Conservation (phyloP, 805 yeast genomes). For the Cyberlindnera japonica region DNA sequence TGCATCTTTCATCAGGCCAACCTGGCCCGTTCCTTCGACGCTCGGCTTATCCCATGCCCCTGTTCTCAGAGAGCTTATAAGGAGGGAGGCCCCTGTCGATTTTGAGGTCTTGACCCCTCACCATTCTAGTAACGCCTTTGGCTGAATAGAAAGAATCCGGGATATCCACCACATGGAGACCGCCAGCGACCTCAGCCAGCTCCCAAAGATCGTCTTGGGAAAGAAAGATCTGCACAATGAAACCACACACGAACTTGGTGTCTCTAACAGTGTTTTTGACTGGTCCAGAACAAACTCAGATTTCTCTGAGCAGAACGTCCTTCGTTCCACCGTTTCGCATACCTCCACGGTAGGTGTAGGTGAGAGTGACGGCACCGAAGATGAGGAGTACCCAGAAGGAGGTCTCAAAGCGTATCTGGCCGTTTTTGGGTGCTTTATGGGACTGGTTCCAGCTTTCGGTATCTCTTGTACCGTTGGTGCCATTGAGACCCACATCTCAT, state of each 20-base stretch:
- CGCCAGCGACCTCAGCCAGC: no score
- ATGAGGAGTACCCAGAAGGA: constrained; percentile 46
- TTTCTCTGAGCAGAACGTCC: constrained; percentile 8
- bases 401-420: constrained; percentile 55
- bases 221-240: no score
- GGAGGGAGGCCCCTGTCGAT: no score
- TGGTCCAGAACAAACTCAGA: constrained; percentile 14
- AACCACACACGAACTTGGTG: constrained; percentile 9
- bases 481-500: constrained; percentile 55
- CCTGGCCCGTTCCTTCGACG: no score
- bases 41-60: no score
- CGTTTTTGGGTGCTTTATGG: constrained; percentile 58
- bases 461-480: constrained; percentile 62
- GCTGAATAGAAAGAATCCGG: no score
- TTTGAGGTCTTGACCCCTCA: no score
- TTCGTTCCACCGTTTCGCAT: constrained; percentile 1
- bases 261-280: constrained; percentile 8
- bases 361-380: constrained; percentile 6
- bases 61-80: no score
- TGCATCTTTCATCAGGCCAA: no score
- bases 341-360: neutral
- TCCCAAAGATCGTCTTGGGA: no score
- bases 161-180: no score
- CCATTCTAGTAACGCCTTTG: no score
- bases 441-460: constrained; percentile 57